Conservation (phyloP, 2,329 filamentous ascomycete species). For the Sporothrix brasiliensis region DNA sequence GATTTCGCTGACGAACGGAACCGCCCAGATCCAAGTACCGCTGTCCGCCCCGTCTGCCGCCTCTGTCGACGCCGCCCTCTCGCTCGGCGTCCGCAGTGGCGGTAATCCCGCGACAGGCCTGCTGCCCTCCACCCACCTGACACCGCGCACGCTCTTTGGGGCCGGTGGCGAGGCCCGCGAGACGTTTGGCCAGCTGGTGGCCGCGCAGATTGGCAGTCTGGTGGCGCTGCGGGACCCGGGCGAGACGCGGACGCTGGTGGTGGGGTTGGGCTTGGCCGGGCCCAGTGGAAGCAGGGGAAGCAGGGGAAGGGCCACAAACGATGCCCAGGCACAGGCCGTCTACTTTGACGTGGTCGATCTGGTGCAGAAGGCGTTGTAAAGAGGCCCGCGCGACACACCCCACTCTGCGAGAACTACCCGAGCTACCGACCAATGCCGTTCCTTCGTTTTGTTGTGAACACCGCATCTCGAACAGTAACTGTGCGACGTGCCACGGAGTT, state of each 20-base stretch:
- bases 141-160: conserved; percentile 83
- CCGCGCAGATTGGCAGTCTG: conserved; percentile 82
- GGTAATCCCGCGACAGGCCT: conserved; percentile 38
- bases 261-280: conserved; percentile 61
- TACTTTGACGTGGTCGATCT: conserved; percentile 69
- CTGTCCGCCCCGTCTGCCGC: conserved; percentile 69
- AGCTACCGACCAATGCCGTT: neutral
- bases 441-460: neutral
- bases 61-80: conserved; percentile 62
- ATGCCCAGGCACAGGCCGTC: conserved; percentile 45
- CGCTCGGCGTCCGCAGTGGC: conserved; percentile 47
- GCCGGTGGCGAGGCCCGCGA: conserved; percentile 79
- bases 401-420: neutral
- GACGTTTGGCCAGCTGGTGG: conserved; percentile 82
- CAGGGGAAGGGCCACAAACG: conserved; percentile 39
- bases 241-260: conserved; percentile 62
- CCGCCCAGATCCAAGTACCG: conserved; percentile 71
- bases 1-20: neutral
- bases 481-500: neutral
- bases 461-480: neutral
- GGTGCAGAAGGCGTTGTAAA: conserved; percentile 56
- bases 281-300: conserved; percentile 48
- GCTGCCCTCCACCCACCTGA: conserved; percentile 79
- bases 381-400: neutral
- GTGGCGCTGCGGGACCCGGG: conserved; percentile 71